Conservation (phyloP, 768 basidiomycete species). For the Cystofilobasidium capitatum region DNA sequence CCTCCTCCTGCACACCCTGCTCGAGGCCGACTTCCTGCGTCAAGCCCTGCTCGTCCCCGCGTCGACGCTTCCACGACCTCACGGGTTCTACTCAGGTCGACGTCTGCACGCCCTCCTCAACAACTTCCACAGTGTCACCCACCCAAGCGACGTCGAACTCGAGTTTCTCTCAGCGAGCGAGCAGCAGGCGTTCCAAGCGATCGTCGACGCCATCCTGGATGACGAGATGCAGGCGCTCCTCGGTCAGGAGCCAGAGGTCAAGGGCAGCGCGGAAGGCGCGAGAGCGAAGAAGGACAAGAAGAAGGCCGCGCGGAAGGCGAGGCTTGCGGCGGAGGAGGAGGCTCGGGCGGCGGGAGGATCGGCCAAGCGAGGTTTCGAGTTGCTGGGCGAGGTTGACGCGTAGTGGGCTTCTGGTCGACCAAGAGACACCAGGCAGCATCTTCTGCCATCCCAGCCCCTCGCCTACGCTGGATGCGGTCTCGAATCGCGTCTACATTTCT, state of each 20-base stretch:
- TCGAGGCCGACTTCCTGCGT: slow-evolving; percentile 14
- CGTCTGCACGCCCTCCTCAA: slow-evolving; percentile 11
- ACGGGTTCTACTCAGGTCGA: slow-evolving; percentile 13
- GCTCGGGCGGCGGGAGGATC: not conserved
- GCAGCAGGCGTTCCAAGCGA: not conserved
- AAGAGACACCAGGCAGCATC: too few relatives aligned
- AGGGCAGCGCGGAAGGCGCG: not conserved
- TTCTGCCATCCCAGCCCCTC: too few relatives aligned
- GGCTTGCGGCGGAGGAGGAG: not conserved
- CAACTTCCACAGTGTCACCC: too few relatives aligned
- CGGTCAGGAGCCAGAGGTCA: not conserved
- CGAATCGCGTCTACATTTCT: too few relatives aligned
- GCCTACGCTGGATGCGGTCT: too few relatives aligned
- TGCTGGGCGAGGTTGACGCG: slow-evolving; percentile 1
- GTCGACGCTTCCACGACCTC: slow-evolving; percentile 4
- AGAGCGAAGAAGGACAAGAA: slow-evolving; percentile 16
- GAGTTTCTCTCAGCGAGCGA: not conserved
- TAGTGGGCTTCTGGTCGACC: too few relatives aligned
- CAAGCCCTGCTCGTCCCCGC: slow-evolving; percentile 18
- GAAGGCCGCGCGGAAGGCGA: slow-evolving; percentile 13
- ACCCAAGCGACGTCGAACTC: not conserved
- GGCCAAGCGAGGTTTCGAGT: not conserved
- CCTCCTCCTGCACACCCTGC: slow-evolving; percentile 17
- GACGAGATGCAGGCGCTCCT: not conserved
- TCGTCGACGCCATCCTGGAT: slow-evolving; percentile 7